Evolutionary conservation across 495 filamentous ascomycete species (phyloP).

Genomic region (Parmelia sp.): DNA sequence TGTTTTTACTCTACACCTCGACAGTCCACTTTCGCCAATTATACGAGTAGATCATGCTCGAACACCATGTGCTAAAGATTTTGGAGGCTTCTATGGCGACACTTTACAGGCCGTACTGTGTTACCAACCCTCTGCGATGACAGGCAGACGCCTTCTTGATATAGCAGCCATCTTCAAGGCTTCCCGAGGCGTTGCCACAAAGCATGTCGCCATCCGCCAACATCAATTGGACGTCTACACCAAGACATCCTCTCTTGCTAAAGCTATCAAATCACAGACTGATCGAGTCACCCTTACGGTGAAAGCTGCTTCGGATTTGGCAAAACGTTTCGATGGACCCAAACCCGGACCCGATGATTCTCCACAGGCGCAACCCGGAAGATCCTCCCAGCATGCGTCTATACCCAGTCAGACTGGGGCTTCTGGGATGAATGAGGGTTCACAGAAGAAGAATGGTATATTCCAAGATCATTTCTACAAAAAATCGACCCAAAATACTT

Average conservation of each 20-base stretch:
- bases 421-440: neutral
- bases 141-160: slow-evolving; percentile 69
- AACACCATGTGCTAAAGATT: neutral
- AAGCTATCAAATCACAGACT: slow-evolving; percentile 56
- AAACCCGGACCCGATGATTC: slow-evolving; percentile 29
- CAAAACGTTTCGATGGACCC: slow-evolving; percentile 49
- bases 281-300: slow-evolving; percentile 58
- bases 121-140: slow-evolving; percentile 42
- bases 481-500: slow-evolving; percentile 30
- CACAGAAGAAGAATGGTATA: slow-evolving; percentile 29
- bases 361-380: slow-evolving; percentile 23
- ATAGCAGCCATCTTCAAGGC: slow-evolving; percentile 71
- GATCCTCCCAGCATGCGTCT: slow-evolving; percentile 20
- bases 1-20: neutral
- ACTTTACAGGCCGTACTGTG: neutral
- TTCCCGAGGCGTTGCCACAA: slow-evolving; percentile 65
- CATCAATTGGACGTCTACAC: slow-evolving; percentile 74
- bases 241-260: slow-evolving; percentile 67
- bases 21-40: neutral
- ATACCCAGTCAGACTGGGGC: slow-evolving; percentile 14
- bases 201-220: slow-evolving; percentile 71
- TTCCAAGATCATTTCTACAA: slow-evolving; percentile 43
- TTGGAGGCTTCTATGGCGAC: neutral
- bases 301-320: slow-evolving; percentile 55
- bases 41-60: neutral